These are phyloP conservation scores for Vigna trinervia DNA, from an alignment of 306 rosid genomes.

Conservation along the genomic window DNA sequence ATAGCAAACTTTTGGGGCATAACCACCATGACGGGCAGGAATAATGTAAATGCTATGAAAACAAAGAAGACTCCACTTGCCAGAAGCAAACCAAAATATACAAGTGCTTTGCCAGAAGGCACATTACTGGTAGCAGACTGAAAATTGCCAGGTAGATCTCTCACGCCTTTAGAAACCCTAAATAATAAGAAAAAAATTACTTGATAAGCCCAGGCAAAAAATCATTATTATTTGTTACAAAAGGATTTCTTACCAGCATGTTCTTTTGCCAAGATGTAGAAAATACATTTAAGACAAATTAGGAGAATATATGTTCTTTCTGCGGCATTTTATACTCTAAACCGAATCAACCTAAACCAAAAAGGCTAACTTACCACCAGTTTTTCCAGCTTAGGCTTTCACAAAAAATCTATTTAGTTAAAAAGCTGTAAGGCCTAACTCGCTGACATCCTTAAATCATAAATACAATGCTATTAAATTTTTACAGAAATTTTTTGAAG, in stretches of 20 bases:
- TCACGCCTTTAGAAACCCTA: constrained; percentile 97
- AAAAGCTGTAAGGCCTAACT: neutral
- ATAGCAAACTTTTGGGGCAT: constrained; percentile 99
- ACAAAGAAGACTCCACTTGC: constrained; percentile 92
- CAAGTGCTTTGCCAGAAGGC: constrained; percentile 92
- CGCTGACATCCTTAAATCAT: neutral
- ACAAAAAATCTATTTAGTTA: neutral
- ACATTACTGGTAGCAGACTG: constrained; percentile 89
- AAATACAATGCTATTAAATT: neutral
- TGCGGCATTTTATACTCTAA: constrained; percentile 18
- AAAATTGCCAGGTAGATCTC: constrained; percentile 87
- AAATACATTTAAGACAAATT: constrained; percentile 16
- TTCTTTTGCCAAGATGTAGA: constrained; percentile 29
- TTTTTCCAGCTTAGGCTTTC: neutral
- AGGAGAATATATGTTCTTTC: constrained; percentile 16
- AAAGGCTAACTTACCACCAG: neutral
- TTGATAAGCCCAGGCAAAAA: constrained; percentile 38
- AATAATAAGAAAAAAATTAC: constrained; percentile 40
- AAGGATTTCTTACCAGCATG: constrained; percentile 33
- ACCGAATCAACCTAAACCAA: neutral
- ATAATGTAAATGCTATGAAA: constrained; percentile 92
- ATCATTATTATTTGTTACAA: constrained; percentile 9
- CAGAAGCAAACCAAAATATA: constrained; percentile 89
- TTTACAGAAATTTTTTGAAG: neutral
- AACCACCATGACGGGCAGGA: constrained; percentile 97